phyloP scores from a whole-genome alignment of 2,329 filamentous ascomycete genomes.

The Colletotrichum neosansevieriae region DNA sequence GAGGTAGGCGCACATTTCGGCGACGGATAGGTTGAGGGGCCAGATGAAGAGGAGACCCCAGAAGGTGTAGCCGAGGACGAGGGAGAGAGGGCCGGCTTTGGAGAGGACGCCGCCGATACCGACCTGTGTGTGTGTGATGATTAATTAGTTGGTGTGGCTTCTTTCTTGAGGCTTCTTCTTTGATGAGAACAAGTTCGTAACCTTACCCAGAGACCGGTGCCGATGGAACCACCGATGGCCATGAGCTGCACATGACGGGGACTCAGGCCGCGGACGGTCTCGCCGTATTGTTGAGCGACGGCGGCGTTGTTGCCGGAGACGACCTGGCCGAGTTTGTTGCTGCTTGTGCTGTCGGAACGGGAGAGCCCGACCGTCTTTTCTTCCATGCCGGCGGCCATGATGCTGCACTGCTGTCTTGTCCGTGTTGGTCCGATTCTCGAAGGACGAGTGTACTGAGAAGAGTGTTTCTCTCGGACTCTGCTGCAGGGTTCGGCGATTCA shows the following conservation, averaged over 20 bases:
- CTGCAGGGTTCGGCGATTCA: constrained; percentile 23
- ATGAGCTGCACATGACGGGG: constrained; percentile 62
- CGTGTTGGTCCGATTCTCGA: constrained; percentile 2
- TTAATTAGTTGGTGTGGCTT: background rate
- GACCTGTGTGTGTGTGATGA: constrained; percentile 45
- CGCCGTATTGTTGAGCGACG: constrained; percentile 45
- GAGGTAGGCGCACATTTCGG: constrained; percentile 69
- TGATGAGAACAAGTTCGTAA: no score
- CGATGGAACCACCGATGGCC: constrained; percentile 62
- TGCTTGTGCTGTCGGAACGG: constrained; percentile 37
- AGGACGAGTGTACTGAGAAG: constrained; percentile 11
- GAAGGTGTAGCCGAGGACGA: constrained; percentile 58
- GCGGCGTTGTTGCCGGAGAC: constrained; percentile 27
- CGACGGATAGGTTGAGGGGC: constrained; percentile 60
- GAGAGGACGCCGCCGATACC: constrained; percentile 58
- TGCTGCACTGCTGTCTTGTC: background rate
- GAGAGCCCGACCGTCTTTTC: constrained; percentile 38
- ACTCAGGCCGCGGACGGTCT: constrained; percentile 50
- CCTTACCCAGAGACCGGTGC: constrained; percentile 58
- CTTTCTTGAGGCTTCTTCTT: background rate
- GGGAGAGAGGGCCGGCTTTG: constrained; percentile 57
- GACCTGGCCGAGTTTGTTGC: constrained; percentile 38
- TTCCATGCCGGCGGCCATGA: constrained; percentile 34
- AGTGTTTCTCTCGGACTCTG: constrained; percentile 9
- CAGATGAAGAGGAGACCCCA: constrained; percentile 59